phyloP scores from a whole-genome alignment of 805 yeast species.

The Yamadazyma nakazawae region DNA sequence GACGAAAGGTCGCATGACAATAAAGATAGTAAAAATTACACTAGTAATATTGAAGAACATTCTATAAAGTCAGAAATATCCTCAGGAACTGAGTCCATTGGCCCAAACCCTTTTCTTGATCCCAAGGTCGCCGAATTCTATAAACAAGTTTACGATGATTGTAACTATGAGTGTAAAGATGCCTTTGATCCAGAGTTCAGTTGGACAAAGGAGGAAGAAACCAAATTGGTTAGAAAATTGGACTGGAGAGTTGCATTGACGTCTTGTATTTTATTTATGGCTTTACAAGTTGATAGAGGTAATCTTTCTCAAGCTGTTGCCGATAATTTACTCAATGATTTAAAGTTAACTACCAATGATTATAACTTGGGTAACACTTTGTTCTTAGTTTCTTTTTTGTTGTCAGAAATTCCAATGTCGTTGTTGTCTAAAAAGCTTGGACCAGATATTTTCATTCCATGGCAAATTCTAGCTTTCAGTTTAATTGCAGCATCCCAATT shows the following conservation, averaged over 20 bases:
- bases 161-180: slow-evolving; percentile 31
- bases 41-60: neutral
- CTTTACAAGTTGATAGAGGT: slow-evolving; percentile 23
- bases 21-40: neutral
- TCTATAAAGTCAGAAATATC: slow-evolving; percentile 4
- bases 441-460: slow-evolving; percentile 58
- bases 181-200: slow-evolving; percentile 33
- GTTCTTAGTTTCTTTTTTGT: slow-evolving; percentile 38
- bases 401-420: slow-evolving; percentile 56
- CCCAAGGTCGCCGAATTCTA: slow-evolving; percentile 30
- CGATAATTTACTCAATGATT: slow-evolving; percentile 28
- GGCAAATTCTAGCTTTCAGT: slow-evolving; percentile 26
- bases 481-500: slow-evolving; percentile 26
- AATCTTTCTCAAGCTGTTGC: slow-evolving; percentile 22
- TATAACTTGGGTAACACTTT: slow-evolving; percentile 41
- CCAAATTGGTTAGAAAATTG: slow-evolving; percentile 16
- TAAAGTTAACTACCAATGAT: slow-evolving; percentile 33
- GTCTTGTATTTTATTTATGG: slow-evolving; percentile 22
- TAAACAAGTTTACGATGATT: slow-evolving; percentile 25
- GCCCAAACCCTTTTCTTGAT: slow-evolving; percentile 22
- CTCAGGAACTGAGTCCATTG: neutral
- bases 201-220: slow-evolving; percentile 35
- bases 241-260: slow-evolving; percentile 21
- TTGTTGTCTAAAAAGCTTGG: slow-evolving; percentile 59
- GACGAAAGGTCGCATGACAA: neutral